Base-by-base conservation (phyloP, 768 basidiomycete genomes). In the Cyclocybe cylindracea region DNA sequence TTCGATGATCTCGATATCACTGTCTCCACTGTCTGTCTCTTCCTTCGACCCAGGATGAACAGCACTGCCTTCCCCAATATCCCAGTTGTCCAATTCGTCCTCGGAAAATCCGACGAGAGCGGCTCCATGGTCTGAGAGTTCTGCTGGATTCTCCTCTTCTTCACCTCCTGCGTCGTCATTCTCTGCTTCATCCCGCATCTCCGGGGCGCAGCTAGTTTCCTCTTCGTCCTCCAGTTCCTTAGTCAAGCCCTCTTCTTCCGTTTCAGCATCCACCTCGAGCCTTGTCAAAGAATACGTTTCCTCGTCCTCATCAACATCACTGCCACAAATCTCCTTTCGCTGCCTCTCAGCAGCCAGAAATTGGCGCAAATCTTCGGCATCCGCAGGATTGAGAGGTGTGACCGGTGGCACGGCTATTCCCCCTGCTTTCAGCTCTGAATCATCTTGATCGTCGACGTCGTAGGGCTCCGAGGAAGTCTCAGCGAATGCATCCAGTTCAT, bases 331-430 rank as follows among this genome's bases (percentile, higher is more conserved):
- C 50, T 78, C 80, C 59, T 72, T 80, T 44, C 82, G 72, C 55
- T 58, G 67, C 59, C 63, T 69, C 63, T 91, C 89, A 1, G 82
- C 84, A 50, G 85, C 80, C 61, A 90, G 54, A 48, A 91, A 91
- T 24, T 84, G 83, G 44, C 68, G 69, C 44, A 91, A 71, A 61
- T 88, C 87, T 42, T 82, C 77, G 9, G 82, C 82, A 57, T 87
- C 84, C 54, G 55, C 52, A 11, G 66, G 51, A 43, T 50, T 50
- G 13, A 57, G 32, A 5, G 53, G 47, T 8, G 57, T 50, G 4
- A 58, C 46, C 13, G 57, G 55, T 57, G 54, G 54, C 49, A 56
- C 50, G 24, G 24, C 24, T 24, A 24, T 24, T 24, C 24, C 24
- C 24, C 24, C 24, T 3, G 24, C 24, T 24, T 24, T 24, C 24